phyloP scores from a whole-genome alignment of 2,329 filamentous ascomycete genomes.

The Arthrobotrys entomopaga region DNA sequence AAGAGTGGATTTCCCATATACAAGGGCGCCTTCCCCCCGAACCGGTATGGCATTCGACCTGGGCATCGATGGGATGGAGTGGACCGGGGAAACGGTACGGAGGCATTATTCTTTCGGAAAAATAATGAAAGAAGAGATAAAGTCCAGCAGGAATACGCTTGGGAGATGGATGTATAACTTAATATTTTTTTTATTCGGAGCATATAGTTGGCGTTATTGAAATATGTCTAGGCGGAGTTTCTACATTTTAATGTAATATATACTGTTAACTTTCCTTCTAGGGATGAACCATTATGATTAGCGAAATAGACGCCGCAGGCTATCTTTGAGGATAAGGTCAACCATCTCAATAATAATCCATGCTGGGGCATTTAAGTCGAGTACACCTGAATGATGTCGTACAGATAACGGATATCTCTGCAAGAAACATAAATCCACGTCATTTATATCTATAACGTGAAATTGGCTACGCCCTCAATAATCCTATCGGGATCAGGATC shows the following conservation, averaged over 20 bases:
- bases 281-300: too few species aligned
- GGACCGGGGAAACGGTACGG: slow-evolving; percentile 91
- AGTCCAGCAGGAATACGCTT: slow-evolving; percentile 85
- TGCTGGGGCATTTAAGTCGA: too few species aligned
- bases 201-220: slow-evolving; percentile 25
- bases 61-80: slow-evolving; percentile 98
- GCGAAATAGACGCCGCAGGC: too few species aligned
- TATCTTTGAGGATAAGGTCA: too few species aligned
- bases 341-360: too few species aligned
- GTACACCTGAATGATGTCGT: not conserved
- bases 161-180: slow-evolving; percentile 88
- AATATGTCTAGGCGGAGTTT: not conserved
- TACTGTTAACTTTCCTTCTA: not conserved
- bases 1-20: slow-evolving; percentile 74
- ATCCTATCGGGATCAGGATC: not conserved
- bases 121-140: slow-evolving; percentile 80
- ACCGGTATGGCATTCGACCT: slow-evolving; percentile 90
- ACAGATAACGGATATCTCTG: not conserved
- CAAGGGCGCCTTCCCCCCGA: slow-evolving; percentile 81
- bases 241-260: not conserved
- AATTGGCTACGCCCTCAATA: slow-evolving; percentile 18
- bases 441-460: slow-evolving; percentile 5
- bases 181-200: not conserved
- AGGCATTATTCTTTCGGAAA: slow-evolving; percentile 89
- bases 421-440: not conserved